Evolutionary conservation across 176 grass and related monocot species (phyloP).

Genomic region (Dendrocalamus sinicus): DNA sequence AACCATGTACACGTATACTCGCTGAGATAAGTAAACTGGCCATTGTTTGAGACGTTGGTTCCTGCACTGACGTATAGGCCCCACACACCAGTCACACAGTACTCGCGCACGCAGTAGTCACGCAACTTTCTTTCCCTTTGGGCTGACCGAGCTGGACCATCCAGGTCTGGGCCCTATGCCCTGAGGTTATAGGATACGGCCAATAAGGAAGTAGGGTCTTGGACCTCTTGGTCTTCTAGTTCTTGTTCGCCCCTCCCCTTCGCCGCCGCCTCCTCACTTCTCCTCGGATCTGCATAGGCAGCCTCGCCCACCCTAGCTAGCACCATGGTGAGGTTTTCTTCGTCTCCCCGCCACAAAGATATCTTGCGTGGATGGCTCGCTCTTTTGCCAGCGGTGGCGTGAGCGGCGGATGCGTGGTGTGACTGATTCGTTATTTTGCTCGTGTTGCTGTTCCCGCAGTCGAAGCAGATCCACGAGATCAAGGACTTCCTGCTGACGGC

Average conservation of each 20-base stretch:
- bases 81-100: neutral
- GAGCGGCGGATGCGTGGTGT: neutral
- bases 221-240: too few relatives aligned
- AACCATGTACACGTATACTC: too few relatives aligned
- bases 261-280: neutral
- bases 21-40: too few relatives aligned
- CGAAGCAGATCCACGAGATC: slow-evolving; percentile 92
- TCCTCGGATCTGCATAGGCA: slow-evolving; percentile 6
- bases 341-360: neutral
- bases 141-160: neutral
- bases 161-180: neutral
- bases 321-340: slow-evolving; percentile 32
- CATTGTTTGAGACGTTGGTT: too few relatives aligned
- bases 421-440: neutral
- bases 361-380: neutral
- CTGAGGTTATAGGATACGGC: neutral
- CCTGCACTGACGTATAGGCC: too few relatives aligned
- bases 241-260: neutral
- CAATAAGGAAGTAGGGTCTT: slow-evolving; percentile 12
- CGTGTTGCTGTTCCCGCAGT: slow-evolving; percentile 38
- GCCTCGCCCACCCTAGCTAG: neutral
- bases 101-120: neutral
- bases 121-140: neutral
- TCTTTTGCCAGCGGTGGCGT: neutral
- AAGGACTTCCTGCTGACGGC: slow-evolving; percentile 91